A percentile compares a stretch with the other conserved stretches of the same genome.
These are phyloP conservation scores for Arachis monticola DNA, from an alignment of 331 rosid species.

Conservation along the genomic window DNA sequence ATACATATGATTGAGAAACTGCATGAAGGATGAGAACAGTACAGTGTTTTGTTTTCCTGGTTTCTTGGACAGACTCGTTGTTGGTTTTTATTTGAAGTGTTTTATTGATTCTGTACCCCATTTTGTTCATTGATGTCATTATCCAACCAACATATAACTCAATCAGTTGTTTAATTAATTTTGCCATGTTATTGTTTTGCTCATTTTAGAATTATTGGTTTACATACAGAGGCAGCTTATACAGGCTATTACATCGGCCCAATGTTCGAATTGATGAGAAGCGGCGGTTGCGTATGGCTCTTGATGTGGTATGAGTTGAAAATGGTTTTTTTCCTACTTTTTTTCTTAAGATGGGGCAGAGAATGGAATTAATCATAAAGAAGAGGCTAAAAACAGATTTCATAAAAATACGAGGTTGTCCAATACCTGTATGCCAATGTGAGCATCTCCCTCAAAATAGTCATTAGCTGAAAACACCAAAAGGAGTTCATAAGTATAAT, in stretches of 20 bases:
- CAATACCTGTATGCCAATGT: slow-evolving; percentile 9
- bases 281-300: slow-evolving; percentile 93
- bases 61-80: slow-evolving; percentile 16
- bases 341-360: background rate
- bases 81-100: slow-evolving; percentile 6
- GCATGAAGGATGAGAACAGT: background rate
- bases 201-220: slow-evolving; percentile 38
- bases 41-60: slow-evolving; percentile 14
- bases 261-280: slow-evolving; percentile 85
- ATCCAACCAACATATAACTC: slow-evolving; percentile 8
- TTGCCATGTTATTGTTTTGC: slow-evolving; percentile 39
- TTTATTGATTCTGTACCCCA: slow-evolving; percentile 15
- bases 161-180: slow-evolving; percentile 32
- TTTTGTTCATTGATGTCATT: slow-evolving; percentile 22
- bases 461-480: slow-evolving; percentile 34
- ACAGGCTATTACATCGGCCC: slow-evolving; percentile 90
- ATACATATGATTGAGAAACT: slow-evolving; percentile 27
- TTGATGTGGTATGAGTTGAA: slow-evolving; percentile 80
- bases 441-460: slow-evolving; percentile 16
- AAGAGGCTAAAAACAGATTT: slow-evolving; percentile 7
- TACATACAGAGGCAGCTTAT: slow-evolving; percentile 88
- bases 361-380: background rate
- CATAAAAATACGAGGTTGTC: background rate
- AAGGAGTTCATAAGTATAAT: slow-evolving; percentile 31
- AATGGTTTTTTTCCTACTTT: too few species aligned